Conservation (phyloP, 257 asterid genomes). For the Salvia splendens region DNA sequence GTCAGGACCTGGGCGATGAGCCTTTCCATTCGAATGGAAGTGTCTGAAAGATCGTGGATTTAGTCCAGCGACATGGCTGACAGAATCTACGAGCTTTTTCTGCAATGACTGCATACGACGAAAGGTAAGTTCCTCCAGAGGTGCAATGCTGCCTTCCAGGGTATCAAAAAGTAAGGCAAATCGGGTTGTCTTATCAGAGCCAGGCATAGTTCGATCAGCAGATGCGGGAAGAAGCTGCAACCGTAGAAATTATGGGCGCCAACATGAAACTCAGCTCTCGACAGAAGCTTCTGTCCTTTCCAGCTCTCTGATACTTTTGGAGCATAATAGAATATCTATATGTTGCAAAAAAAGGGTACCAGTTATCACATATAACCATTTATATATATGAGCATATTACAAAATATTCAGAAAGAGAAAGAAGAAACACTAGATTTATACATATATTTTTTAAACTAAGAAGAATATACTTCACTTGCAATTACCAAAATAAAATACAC, state of each 20-base stretch:
- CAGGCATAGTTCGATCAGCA: conserved; percentile 62
- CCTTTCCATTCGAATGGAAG: conserved; percentile 86
- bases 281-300: conserved; percentile 96
- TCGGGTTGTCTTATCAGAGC: conserved; percentile 91
- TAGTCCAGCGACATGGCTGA: conserved; percentile 86
- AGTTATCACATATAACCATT: conserved; percentile 6
- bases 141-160: conserved; percentile 92
- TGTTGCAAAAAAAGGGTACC: conserved; percentile 28
- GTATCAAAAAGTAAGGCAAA: conserved; percentile 89
- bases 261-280: conserved; percentile 94
- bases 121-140: conserved; percentile 91
- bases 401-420: background rate
- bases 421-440: background rate
- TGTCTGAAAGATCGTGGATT: conserved; percentile 90
- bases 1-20: conserved; percentile 98
- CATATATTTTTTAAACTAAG: background rate
- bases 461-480: background rate
- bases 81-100: conserved; percentile 87
- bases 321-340: conserved; percentile 86
- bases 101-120: conserved; percentile 96
- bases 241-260: conserved; percentile 87
- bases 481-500: no score
- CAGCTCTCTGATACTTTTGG: conserved; percentile 94
- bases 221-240: conserved; percentile 83
- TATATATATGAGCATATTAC: background rate